Evolutionary conservation across 169 alveolate genomes (phyloP), one percentile per base, ranked within the genome.

Genomic region (Theileria annulata): DNA sequence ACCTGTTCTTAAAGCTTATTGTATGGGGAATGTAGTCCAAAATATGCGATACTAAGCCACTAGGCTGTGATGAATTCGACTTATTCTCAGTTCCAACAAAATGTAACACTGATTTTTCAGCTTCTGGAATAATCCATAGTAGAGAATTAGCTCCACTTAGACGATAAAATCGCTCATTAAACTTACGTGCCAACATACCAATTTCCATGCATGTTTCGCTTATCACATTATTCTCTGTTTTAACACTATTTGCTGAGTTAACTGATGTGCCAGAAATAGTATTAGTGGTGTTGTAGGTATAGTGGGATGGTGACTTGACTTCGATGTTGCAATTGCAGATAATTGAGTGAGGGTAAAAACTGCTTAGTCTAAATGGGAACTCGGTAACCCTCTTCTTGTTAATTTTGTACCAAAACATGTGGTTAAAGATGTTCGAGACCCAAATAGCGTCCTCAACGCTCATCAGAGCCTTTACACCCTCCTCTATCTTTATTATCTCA

Each of bases 281-380:
- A 27, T 10, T 64, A 8, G 60, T 12, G n/a, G 35, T 19, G 59
- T 1, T 19, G 63, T 68, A 68, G 33, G 31, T 23, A 31, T 68
- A 47, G 63, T 9, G 66, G 33, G 35, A 27, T 13, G 74, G 74
- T 1, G 63, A 23, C 66, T 47, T 35, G 12, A 75, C 56, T 62
- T 82, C 88, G 23, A 82, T 75, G 51, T 77, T 81, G 54, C 88
- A 82, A 13, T 28, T 15, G 58, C 88, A 82, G 28, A 82, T 49
- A n/a, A 23, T 13, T 42, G 73, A 47, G 51, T 72, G 54, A 33
- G 88, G 88, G 62, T 71, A 82, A 19, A 33, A 28, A 25, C 54
- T 64, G 60, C 79, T 42, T n/a, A 5, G 13, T 0, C n/a, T 27
- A 31, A 33, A 64, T 15, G 15, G 23, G 17, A 31, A 6, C 59